phyloP scores from a whole-genome alignment of 352 stramenopile genomes.

The Thalassiosira hispida region DNA sequence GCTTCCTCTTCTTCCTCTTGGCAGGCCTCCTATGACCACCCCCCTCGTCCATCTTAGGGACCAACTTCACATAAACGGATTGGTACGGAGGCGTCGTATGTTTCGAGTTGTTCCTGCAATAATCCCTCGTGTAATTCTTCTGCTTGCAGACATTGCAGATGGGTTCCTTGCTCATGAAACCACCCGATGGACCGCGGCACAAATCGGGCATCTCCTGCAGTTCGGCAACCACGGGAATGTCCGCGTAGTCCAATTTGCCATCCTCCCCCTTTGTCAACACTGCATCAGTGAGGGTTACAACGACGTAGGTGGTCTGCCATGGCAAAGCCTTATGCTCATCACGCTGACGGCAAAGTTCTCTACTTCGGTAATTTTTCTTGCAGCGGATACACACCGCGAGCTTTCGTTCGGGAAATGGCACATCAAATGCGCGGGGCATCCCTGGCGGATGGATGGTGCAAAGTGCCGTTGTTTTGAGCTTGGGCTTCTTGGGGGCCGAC shows the following conservation, averaged over 20 bases:
- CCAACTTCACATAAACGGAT: slow-evolving; percentile 74
- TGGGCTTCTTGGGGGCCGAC: not conserved
- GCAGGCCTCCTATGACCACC: slow-evolving; percentile 3
- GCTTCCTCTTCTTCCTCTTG: slow-evolving; percentile 44
- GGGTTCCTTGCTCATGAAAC: slow-evolving; percentile 61
- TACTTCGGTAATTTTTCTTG: slow-evolving; percentile 84
- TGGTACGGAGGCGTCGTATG: slow-evolving; percentile 78
- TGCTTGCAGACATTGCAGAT: slow-evolving; percentile 80
- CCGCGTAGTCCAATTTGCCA: slow-evolving; percentile 56
- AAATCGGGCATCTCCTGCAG: slow-evolving; percentile 69
- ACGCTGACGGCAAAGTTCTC: slow-evolving; percentile 75
- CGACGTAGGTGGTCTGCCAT: slow-evolving; percentile 77
- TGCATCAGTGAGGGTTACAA: slow-evolving; percentile 72
- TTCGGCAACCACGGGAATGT: slow-evolving; percentile 71
- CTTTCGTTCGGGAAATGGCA: slow-evolving; percentile 72
- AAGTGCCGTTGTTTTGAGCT: not conserved
- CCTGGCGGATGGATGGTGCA: slow-evolving; percentile 57
- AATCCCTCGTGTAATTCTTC: slow-evolving; percentile 75
- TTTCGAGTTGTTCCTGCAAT: slow-evolving; percentile 73
- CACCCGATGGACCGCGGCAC: slow-evolving; percentile 58
- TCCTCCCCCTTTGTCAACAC: slow-evolving; percentile 26
- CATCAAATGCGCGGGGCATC: slow-evolving; percentile 70
- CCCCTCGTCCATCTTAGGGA: not conserved
- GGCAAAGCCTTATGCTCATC: slow-evolving; percentile 69
- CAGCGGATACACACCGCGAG: slow-evolving; percentile 77